Evolutionary conservation across 1,284 basidiomycete species (phyloP), one percentile per base, ranked within the genome.

Genomic region (Sporisorium sorghi): DNA sequence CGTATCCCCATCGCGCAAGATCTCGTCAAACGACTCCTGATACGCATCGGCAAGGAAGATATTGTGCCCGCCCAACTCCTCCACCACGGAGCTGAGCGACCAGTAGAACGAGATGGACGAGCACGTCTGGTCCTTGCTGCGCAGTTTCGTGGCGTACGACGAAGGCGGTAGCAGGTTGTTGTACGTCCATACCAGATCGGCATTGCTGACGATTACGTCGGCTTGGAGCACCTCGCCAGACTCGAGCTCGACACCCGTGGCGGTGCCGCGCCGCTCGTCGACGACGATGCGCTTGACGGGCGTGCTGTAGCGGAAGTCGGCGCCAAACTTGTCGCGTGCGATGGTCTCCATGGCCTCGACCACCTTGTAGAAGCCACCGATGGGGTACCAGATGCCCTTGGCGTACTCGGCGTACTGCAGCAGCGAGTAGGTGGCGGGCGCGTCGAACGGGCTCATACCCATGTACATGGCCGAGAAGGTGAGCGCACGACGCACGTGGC

Each of bases 41-140:
- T 86, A 87, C 28, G 86, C 85, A 23, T 86, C 85, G 6, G 87
- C 86, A 56, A 76, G 76, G 68, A 77, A 81, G 64, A 77, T 76
- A 75, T 87, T 88, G 76, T 88, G 88, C 3, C 86, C 86, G 21
- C 86, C 85, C 17, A 88, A 78, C 26, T 85, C 80, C 5, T 85
- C 83, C 3, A 88, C 83, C 30, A 82, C 82, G 5, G 84, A 66
- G 43, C 84, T 84, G 78, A 88, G 85, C 0, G 86, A 86, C 88
- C 88, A 88, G 81, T 88, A 88, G 78, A 88, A 88, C 21, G 86
- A 86, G 60, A 88, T 87, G 6, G 85, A 86, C 5, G 86, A 87
- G 79, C 87, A 88, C 3, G 86, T 87, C 48, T 82, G 79, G 47
- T 83, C 77, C n/a, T 82, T 79, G 44, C 76, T 58, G 28, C 66